These are phyloP conservation scores for Pseudocercospora fuligena DNA, from an alignment of 2,329 filamentous ascomycete species.

Conservation along the genomic window DNA sequence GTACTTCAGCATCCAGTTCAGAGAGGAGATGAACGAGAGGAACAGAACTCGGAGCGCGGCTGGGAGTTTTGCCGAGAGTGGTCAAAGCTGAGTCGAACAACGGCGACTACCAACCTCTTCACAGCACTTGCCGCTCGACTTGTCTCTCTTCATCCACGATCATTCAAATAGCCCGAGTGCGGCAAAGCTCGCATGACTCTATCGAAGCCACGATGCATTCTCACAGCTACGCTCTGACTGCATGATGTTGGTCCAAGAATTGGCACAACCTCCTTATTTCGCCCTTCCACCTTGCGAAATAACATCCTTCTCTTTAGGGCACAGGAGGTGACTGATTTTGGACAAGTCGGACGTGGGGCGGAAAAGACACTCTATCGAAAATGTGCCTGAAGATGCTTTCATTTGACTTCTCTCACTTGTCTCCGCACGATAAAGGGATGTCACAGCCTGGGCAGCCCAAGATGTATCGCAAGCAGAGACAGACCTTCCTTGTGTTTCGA, in stretches of 20 bases:
- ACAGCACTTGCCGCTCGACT: no score
- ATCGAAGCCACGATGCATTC: no score
- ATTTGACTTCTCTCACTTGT: not conserved
- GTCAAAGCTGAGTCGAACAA: no score
- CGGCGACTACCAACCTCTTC: no score
- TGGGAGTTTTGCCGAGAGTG: not conserved
- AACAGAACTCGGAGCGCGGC: not conserved
- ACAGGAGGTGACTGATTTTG: not conserved
- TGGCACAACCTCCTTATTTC: not conserved
- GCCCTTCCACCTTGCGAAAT: not conserved
- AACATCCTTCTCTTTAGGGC: not conserved
- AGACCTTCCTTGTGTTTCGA: not conserved
- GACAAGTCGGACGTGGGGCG: not conserved
- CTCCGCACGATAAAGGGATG: not conserved
- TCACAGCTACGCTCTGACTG: not conserved
- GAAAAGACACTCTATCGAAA: slow-evolving; percentile 3
- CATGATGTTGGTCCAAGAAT: not conserved
- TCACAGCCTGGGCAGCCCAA: not conserved
- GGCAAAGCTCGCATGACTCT: no score
- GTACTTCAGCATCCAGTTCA: not conserved
- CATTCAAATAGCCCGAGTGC: no score
- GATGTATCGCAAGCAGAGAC: not conserved
- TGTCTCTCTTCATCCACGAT: no score
- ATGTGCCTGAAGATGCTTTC: not conserved
- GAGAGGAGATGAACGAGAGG: not conserved